Evolutionary conservation across 352 stramenopile species (phyloP).

Genomic region (Phytophthora colocasiae): DNA sequence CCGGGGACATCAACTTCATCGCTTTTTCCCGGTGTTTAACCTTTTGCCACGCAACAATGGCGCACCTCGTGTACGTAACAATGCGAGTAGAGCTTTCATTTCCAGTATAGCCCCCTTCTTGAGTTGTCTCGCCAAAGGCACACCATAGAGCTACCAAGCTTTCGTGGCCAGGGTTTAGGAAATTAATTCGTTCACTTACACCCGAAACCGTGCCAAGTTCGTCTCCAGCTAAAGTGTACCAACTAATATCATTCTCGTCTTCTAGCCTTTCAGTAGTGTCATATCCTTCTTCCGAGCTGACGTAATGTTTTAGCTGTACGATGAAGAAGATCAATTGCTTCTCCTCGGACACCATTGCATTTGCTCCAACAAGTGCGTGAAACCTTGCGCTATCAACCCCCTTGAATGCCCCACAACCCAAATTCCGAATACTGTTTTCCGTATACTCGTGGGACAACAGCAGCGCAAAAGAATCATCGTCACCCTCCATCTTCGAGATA

Average conservation of each 20-base stretch:
- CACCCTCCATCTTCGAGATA: background rate
- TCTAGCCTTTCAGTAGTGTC: background rate
- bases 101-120: background rate
- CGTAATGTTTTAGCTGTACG: background rate
- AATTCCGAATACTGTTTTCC: background rate
- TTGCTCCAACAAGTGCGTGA: background rate
- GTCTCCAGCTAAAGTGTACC: background rate
- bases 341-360: background rate
- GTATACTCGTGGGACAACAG: background rate
- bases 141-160: background rate
- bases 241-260: background rate
- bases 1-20: conserved; percentile 14
- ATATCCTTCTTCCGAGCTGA: background rate
- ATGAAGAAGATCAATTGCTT: background rate
- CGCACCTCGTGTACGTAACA: background rate
- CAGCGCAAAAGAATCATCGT: background rate
- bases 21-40: background rate
- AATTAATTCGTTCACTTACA: background rate
- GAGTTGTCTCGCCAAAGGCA: background rate
- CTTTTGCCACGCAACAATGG: background rate
- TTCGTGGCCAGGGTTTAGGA: background rate
- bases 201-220: background rate
- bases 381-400: background rate
- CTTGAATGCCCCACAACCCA: background rate
- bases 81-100: background rate